Base-by-base conservation (phyloP, 169 alveolate species). In the Babesia sp. region DNA sequence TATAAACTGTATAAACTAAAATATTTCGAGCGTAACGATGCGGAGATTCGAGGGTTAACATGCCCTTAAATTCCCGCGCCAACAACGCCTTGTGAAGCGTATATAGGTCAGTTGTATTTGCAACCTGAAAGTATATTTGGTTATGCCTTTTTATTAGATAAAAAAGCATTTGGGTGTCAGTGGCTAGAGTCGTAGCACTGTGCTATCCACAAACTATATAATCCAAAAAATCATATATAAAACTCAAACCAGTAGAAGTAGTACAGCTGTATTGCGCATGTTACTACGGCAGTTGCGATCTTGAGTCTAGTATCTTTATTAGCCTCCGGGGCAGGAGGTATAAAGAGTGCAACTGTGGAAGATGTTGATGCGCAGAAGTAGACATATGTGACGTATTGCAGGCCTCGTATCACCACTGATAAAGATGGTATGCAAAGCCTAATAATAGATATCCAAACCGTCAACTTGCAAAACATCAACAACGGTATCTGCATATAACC, bases 401-500 rank as follows among this genome's bases (percentile, higher is more conserved):
- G 26, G 14, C 39, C 0, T 22, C 56, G 8, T 0, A 61, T 14
- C 58, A 61, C 26, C 24, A 5, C 11, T 0, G 57, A 24, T 22
- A 61, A 26, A 14, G 53, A 24, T 9, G 71, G 71, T 14, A 61
- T 8, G 71, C 31, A 61, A 9, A 44, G 26, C 58, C 11, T 39
- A 2, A 42, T 12, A 22, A 61, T 44, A 2, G 54, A 61, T 24
- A 44, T 61, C 71, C 71, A 61, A 26, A 61, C 55, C 39, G 26
- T 61, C 18, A 39, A 31, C 58, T 61, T 41, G 58, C 55, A 44
- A 41, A 61, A 61, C 5, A 61, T 24, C 22, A 39, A 22, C 44
- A 77, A 39, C 14, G 86, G 86, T 26, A 77, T 77, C 45, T 69
- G 86, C 53, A 71, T 77, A 64, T 77, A 77, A 22, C 86, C 86